phyloP scores from a whole-genome alignment of 257 asterid genomes.

The Scutellaria barbata region DNA sequence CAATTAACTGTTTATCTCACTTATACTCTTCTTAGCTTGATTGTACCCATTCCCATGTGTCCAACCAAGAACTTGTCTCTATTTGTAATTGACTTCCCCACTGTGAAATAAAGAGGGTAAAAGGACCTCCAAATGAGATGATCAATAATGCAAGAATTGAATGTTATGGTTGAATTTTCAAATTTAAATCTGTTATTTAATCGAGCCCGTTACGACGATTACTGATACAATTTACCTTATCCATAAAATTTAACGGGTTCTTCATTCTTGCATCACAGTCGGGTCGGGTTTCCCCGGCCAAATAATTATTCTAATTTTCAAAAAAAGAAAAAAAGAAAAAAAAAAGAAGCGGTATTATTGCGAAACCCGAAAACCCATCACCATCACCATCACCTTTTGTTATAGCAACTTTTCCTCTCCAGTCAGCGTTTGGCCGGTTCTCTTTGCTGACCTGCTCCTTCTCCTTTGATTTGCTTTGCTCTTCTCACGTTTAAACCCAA shows the following conservation, averaged over 20 bases:
- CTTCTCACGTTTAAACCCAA: background rate
- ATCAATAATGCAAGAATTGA: too few relatives aligned
- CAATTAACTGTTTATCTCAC: too few relatives aligned
- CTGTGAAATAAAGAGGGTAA: background rate
- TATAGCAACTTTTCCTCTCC: conserved; percentile 14
- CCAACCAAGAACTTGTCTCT: background rate
- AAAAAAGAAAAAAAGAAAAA: background rate
- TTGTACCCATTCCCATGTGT: background rate
- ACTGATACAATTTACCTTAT: too few relatives aligned
- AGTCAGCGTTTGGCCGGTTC: conserved; percentile 48
- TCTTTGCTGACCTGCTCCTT: conserved; percentile 41
- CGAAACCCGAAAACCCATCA: conserved; percentile 25
- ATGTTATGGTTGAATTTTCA: too few relatives aligned
- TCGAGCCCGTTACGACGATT: too few relatives aligned
- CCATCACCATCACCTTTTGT: conserved; percentile 41
- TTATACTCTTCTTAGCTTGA: too few relatives aligned
- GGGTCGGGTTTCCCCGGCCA: background rate
- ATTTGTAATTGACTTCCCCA: background rate
- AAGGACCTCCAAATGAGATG: too few relatives aligned
- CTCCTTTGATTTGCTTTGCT: conserved; percentile 20
- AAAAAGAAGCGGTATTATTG: background rate
- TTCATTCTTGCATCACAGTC: too few relatives aligned
- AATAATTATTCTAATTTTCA: background rate
- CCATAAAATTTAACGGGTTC: too few relatives aligned
- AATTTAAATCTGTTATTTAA: too few relatives aligned